Conservation (phyloP, 2,329 filamentous ascomycete genomes). For the Neofusicoccum ribis region DNA sequence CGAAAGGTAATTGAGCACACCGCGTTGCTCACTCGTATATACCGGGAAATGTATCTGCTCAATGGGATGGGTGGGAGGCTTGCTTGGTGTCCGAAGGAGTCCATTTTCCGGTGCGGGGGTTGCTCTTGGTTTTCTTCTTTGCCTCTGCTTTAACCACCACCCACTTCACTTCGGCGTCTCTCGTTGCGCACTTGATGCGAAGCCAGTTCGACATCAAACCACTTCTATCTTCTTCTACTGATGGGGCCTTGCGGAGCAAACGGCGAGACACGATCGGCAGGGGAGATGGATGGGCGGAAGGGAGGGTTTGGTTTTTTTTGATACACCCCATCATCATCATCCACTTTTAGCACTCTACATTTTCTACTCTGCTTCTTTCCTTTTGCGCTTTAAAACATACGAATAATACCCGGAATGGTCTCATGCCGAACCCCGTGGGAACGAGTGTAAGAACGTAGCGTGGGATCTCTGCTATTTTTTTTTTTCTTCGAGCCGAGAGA, state of each 20-base stretch:
- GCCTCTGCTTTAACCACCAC: not conserved
- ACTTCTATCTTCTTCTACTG: constrained; percentile 1
- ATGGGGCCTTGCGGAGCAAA: not conserved
- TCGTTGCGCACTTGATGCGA: constrained; percentile 16
- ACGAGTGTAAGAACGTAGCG: constrained; percentile 19
- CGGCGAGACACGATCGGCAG: constrained; percentile 1
- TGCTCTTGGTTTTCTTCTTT: constrained; percentile 18
- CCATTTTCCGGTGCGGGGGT: constrained; percentile 18
- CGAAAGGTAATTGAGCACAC: constrained; percentile 17
- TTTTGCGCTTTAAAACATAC: constrained; percentile 16
- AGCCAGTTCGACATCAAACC: not conserved
- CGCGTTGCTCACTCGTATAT: constrained; percentile 20
- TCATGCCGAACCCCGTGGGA: constrained; percentile 17
- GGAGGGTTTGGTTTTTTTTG: constrained; percentile 12
- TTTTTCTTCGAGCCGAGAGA: constrained; percentile 12
- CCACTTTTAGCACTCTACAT: constrained; percentile 9
- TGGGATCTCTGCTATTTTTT: constrained; percentile 13
- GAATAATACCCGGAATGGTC: constrained; percentile 19
- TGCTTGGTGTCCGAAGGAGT: constrained; percentile 21
- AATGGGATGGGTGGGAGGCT: constrained; percentile 19
- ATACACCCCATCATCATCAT: constrained; percentile 13
- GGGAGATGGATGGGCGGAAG: not conserved
- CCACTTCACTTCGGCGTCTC: constrained; percentile 18
- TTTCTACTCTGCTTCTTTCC: constrained; percentile 1
- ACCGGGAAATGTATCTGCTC: constrained; percentile 21